Conservation (phyloP, 2,329 filamentous ascomycete genomes). For the Colletotrichum spinosum region DNA sequence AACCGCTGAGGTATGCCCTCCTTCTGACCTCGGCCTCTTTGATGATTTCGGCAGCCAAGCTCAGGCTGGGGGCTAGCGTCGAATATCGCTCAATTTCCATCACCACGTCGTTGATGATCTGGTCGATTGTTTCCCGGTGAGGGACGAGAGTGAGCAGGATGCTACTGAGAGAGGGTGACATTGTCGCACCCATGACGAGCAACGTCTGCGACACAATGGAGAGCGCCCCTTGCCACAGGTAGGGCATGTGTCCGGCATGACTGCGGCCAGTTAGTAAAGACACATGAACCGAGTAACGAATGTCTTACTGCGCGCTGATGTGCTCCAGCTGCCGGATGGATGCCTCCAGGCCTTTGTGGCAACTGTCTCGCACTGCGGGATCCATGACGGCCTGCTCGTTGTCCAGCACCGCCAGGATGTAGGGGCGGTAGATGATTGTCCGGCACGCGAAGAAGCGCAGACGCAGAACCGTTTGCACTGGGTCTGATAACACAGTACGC, state of each 20-base stretch:
- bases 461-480: slow-evolving; percentile 82
- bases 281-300: slow-evolving; percentile 13
- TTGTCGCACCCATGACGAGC: slow-evolving; percentile 85
- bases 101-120: slow-evolving; percentile 82
- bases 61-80: slow-evolving; percentile 80
- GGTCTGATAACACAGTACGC: slow-evolving; percentile 73
- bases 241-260: slow-evolving; percentile 86
- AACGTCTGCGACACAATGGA: slow-evolving; percentile 86
- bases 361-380: slow-evolving; percentile 79
- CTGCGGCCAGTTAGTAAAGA: slow-evolving; percentile 55
- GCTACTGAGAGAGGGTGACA: slow-evolving; percentile 77
- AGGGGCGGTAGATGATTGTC: slow-evolving; percentile 87
- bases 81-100: slow-evolving; percentile 80
- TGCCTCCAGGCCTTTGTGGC: slow-evolving; percentile 84
- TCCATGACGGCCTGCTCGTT: slow-evolving; percentile 80
- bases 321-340: slow-evolving; percentile 84
- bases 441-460: slow-evolving; percentile 87
- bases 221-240: slow-evolving; percentile 86
- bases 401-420: slow-evolving; percentile 82
- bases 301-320: slow-evolving; percentile 78
- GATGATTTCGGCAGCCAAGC: slow-evolving; percentile 82
- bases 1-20: slow-evolving; percentile 69
- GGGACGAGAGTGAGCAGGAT: slow-evolving; percentile 71
- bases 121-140: slow-evolving; percentile 72
- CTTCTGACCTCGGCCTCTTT: slow-evolving; percentile 81